Percentiles rank a stretch among this genome's conserved stretches.
Evolutionary conservation across 805 yeast species (phyloP).

Genomic region (Suhomyces xylopsoci): DNA sequence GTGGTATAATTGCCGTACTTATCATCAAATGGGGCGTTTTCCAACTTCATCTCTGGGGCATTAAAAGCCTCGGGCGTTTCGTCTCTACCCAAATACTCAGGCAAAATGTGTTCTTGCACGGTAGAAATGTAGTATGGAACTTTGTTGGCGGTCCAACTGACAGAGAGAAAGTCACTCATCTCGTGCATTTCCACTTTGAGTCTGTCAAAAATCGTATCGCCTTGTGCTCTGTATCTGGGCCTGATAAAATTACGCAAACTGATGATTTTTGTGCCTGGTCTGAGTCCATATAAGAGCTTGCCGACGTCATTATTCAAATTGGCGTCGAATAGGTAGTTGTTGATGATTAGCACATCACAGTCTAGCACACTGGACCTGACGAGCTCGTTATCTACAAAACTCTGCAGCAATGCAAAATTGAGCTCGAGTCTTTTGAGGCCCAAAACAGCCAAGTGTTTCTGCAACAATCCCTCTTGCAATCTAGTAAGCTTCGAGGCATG

Average conservation of each 20-base stretch:
- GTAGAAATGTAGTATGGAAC: constrained; percentile 77
- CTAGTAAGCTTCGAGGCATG: constrained; percentile 71
- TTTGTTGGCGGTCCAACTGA: constrained; percentile 88
- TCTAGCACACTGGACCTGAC: constrained; percentile 53
- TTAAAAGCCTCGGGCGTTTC: neutral
- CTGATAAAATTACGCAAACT: constrained; percentile 79
- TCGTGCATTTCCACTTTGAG: constrained; percentile 57
- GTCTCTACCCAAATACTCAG: constrained; percentile 26
- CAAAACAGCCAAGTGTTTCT: constrained; percentile 54
- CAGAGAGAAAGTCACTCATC: constrained; percentile 66
- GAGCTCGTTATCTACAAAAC: constrained; percentile 65
- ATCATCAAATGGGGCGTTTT: constrained; percentile 36
- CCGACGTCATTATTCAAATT: constrained; percentile 67
- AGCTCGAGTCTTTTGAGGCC: constrained; percentile 62
- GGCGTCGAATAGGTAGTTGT: constrained; percentile 83
- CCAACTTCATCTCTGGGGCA: neutral
- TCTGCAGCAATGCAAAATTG: constrained; percentile 58
- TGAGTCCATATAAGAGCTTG: constrained; percentile 57
- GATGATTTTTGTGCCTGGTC: constrained; percentile 74
- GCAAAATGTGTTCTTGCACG: constrained; percentile 43
- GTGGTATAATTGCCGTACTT: constrained; percentile 67
- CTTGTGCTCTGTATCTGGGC: constrained; percentile 64
- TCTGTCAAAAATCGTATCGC: constrained; percentile 59
- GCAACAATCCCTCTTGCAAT: constrained; percentile 56
- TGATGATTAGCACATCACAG: constrained; percentile 73